Evolutionary conservation across 106 monocot species (phyloP), one percentile per base, ranked within the genome.

Genomic region (Dendrobium chrysotoxum): DNA sequence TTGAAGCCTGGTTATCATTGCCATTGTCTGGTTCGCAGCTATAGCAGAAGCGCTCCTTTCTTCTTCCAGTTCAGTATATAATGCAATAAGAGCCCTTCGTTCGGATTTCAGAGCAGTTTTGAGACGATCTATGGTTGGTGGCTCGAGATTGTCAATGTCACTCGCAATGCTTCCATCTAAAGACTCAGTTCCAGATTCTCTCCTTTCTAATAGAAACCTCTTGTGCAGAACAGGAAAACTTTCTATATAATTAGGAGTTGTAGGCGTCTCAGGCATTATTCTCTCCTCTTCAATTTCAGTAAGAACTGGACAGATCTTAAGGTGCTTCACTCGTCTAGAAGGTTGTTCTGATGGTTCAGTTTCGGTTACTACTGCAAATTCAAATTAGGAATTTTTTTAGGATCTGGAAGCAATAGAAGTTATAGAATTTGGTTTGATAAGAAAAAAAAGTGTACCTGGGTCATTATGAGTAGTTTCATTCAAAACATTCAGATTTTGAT

Each of bases 1-100:
- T 73, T 97, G 97, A 61, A 97, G 92, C 72, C 97, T 84, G 30
- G 88, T 94, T 78, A 97, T 97, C 97, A 94, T 97, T 21, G 97
- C 97, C 97, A 97, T 97, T 57, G 97, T 92, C 76, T 97, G 87
- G 75, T 92, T 92, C 1, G 97, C 86, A n/a, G 97, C 88, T n/a
- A 94, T 84, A 6, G 94, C 92, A 41, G 97, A 89, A 40, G 97
- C 90, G 80, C 85, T 97, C 76, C 94, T 90, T 85, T 97, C 97
- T 86, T 97, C 92, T 86, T 97, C 97, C 13, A 97, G 79, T 35
- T 97, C 97, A 21, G 80, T 20, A 79, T 94, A 93, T 38, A 93
- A 75, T 23, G 93, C 87, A 72, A 82, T 86, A 41, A 93, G 40
- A 40, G 91, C 83, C 40, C 79, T 86, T 21, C 84, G 87, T 47